Conservation (phyloP, 2,329 filamentous ascomycete species). For the Cadophora sp. region DNA sequence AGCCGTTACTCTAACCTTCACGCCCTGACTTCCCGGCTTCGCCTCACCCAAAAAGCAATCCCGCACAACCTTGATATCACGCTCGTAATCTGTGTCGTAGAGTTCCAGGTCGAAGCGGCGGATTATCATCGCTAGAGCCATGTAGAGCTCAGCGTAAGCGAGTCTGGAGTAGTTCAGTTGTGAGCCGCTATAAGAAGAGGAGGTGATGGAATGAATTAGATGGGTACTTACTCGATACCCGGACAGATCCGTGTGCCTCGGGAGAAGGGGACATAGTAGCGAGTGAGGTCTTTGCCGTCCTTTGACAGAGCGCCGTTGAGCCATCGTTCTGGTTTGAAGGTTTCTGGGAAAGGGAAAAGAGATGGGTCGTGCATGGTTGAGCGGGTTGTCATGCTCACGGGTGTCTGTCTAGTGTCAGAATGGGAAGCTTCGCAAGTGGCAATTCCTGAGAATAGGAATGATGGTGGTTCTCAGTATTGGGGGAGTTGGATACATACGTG, state of each 20-base stretch:
- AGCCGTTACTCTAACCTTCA: slow-evolving; percentile 19
- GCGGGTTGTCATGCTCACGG: slow-evolving; percentile 26
- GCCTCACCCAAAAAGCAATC: slow-evolving; percentile 26
- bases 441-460: neutral
- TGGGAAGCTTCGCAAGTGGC: neutral
- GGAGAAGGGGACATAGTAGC: slow-evolving; percentile 49
- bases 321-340: slow-evolving; percentile 24
- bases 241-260: slow-evolving; percentile 51
- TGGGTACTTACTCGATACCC: slow-evolving; percentile 38
- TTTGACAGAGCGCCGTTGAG: slow-evolving; percentile 2
- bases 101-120: slow-evolving; percentile 27
- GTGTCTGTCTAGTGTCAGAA: slow-evolving; percentile 13
- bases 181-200: neutral
- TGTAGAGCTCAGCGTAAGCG: slow-evolving; percentile 30
- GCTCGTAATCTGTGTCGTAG: slow-evolving; percentile 21
- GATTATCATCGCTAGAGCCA: slow-evolving; percentile 23
- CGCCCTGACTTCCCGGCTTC: slow-evolving; percentile 7
- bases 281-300: slow-evolving; percentile 11
- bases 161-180: slow-evolving; percentile 6
- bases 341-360: slow-evolving; percentile 19
- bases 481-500: slow-evolving; percentile 11
- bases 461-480: neutral
- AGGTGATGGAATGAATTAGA: neutral
- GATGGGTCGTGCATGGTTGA: slow-evolving; percentile 18
- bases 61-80: slow-evolving; percentile 22